Base-by-base conservation (phyloP, 106 monocot genomes). In the Platanthera zijinensis region DNA sequence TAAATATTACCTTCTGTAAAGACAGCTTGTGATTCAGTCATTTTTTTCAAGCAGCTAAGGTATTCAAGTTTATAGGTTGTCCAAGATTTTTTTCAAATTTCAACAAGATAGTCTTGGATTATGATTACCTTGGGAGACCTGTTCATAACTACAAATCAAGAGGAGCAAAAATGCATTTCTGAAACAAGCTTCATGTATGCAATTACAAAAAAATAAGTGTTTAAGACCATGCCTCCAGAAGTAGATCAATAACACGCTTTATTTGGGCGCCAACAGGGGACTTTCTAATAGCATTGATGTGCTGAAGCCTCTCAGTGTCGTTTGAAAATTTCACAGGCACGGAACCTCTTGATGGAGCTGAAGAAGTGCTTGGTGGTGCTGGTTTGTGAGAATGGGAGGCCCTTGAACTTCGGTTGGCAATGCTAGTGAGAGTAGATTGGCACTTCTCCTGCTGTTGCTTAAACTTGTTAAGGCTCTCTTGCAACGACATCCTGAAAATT, bases 241-340 rank as follows among this genome's bases (percentile, higher is more conserved):
- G 91, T 71, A 96, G 75, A 52, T 91, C 91, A 75, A 96, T 96
- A 12, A 96, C 96, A 72, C 86, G 87, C 62, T 96, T 96, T 64
- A 96, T 89, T 56, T 93, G 90, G 25, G 93, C 90, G 57, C 96
- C 96, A 76, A 89, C 88, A 47, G 96, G 90, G 49, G 90, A 89
- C 77, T 96, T 96, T 75, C 90, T 80, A 59, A 96, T 92, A 12
- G 82, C 28, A 75, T 95, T 90, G 64, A 95, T 95, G 74, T 95
- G 92, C 64, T 92, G 92, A 57, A 95, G 88, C 81, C 95, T 90
- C 74, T 95, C 92, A 1, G 95, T 92, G 62, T 95, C 95, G 82
- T 88, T 90, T 50, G 95, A 95, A 67, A 95, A 95, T 76, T 92
- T 95, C 12, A 90, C 80, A 49, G 87, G 77, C 6, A 74, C 18